A percentile compares a stretch with the other conserved stretches of the same genome.
Conservation (phyloP, 2,329 filamentous ascomycete genomes). For the Mariannaea elegans region DNA sequence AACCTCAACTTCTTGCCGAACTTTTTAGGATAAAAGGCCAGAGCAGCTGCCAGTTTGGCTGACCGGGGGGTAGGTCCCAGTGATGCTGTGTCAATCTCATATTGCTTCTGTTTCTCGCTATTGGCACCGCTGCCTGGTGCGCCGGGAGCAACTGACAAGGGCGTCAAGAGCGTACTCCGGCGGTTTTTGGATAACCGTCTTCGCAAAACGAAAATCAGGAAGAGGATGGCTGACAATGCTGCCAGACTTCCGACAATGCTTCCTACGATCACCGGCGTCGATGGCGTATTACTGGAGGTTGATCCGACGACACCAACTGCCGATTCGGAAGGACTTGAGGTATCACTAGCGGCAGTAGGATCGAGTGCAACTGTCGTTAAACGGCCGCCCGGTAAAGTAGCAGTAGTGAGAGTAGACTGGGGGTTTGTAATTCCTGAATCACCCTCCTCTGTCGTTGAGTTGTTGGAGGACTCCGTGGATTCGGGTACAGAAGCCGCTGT, state of each 20-base stretch:
- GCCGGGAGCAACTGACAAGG: slow-evolving; percentile 49
- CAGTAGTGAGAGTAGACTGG: slow-evolving; percentile 28
- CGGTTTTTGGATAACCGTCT: slow-evolving; percentile 50
- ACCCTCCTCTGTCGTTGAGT: slow-evolving; percentile 13
- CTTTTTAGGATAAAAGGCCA: slow-evolving; percentile 42
- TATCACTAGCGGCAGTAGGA: slow-evolving; percentile 32
- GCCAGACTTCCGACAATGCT: slow-evolving; percentile 61
- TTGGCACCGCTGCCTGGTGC: slow-evolving; percentile 5
- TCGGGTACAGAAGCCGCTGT: slow-evolving; percentile 27
- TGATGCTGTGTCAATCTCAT: slow-evolving; percentile 53
- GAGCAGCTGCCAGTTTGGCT: slow-evolving; percentile 41
- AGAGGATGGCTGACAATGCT: slow-evolving; percentile 51
- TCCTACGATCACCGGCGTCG: slow-evolving; percentile 55
- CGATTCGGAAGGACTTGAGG: slow-evolving; percentile 28
- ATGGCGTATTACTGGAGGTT: slow-evolving; percentile 20
- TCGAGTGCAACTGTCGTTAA: slow-evolving; percentile 33
- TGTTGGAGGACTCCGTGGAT: slow-evolving; percentile 29
- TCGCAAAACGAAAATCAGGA: slow-evolving; percentile 62
- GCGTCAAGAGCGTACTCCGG: slow-evolving; percentile 59
- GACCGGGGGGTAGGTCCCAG: slow-evolving; percentile 59
- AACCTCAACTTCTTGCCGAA: slow-evolving; percentile 34
- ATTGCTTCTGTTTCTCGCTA: slow-evolving; percentile 23
- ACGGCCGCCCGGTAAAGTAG: slow-evolving; percentile 30
- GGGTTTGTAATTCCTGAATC: slow-evolving; percentile 28
- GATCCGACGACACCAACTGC: slow-evolving; percentile 19